Percentiles rank a stretch among this genome's conserved stretches.
Conservation (phyloP, 2,329 filamentous ascomycete species). For the Delphinella strobiligena region DNA sequence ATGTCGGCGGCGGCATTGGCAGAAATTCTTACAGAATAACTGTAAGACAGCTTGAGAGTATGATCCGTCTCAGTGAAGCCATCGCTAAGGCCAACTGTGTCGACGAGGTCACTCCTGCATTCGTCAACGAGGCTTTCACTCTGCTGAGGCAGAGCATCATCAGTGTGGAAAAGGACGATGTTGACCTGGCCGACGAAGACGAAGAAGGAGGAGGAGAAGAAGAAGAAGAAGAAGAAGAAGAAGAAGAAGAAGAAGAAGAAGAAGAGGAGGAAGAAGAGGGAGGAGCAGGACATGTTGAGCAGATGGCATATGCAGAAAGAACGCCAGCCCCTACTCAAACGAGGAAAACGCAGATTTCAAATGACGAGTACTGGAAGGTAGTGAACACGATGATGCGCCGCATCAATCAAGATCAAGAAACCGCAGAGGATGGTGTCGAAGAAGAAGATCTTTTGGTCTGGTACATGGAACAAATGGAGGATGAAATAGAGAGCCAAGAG, state of each 20-base stretch:
- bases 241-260: constrained; percentile 35
- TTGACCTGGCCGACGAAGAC: constrained; percentile 78
- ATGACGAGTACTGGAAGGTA: constrained; percentile 88
- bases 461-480: constrained; percentile 88
- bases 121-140: constrained; percentile 87
- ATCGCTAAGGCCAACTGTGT: constrained; percentile 97
- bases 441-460: constrained; percentile 71
- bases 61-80: constrained; percentile 93
- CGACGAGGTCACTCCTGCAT: constrained; percentile 69
- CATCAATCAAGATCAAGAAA: constrained; percentile 69
- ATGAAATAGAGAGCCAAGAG: constrained; percentile 67
- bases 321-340: constrained; percentile 27
- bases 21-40: constrained; percentile 96
- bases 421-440: constrained; percentile 69
- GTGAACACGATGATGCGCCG: constrained; percentile 74
- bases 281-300: constrained; percentile 40
- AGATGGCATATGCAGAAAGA: too few species aligned
- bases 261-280: constrained; percentile 27
- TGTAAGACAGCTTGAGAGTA: constrained; percentile 85
- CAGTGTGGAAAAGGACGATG: constrained; percentile 92
- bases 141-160: constrained; percentile 91
- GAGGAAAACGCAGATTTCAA: constrained; percentile 77
- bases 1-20: constrained; percentile 86
- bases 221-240: constrained; percentile 23
- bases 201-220: constrained; percentile 23